Conservation (phyloP, 257 asterid genomes). For the Jaltomata sinuosa region DNA sequence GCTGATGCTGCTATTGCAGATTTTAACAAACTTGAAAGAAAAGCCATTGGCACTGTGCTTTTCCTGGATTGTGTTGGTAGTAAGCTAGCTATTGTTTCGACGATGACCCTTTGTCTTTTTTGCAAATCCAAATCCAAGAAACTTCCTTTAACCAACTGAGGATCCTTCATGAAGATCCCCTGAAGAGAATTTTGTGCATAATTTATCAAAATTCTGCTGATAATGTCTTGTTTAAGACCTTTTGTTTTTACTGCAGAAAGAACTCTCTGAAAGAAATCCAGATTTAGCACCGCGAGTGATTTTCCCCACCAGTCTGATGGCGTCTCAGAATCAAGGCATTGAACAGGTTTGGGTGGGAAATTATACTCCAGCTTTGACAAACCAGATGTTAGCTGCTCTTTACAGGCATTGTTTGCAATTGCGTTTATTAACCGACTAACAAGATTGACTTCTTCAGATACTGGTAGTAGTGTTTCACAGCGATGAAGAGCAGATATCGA, state of each 20-base stretch:
- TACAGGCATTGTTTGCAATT: conserved; percentile 70
- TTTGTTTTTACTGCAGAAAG: conserved; percentile 59
- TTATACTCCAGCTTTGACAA: conserved; percentile 70
- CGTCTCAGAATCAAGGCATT: conserved; percentile 36
- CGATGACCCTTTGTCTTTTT: conserved; percentile 59
- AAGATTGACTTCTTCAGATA: conserved; percentile 53
- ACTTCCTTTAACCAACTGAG: conserved; percentile 41
- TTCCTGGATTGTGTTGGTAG: conserved; percentile 78
- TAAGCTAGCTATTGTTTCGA: conserved; percentile 52
- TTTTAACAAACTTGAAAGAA: conserved; percentile 71
- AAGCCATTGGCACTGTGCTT: conserved; percentile 79
- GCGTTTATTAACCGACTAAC: conserved; percentile 50
- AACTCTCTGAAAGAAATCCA: conserved; percentile 73
- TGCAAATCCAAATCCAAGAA: conserved; percentile 37
- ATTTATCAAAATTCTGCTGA: conserved; percentile 62
- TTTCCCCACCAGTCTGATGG: conserved; percentile 89
- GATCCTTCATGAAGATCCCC: conserved; percentile 43
- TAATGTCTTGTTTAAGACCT: conserved; percentile 80
- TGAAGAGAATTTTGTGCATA: conserved; percentile 76
- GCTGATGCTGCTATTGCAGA: conserved; percentile 58
- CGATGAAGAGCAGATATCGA: conserved; percentile 62
- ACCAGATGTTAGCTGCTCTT: conserved; percentile 84
- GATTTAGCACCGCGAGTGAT: conserved; percentile 43
- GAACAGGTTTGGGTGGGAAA: conserved; percentile 31
- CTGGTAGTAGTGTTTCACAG: conserved; percentile 56